These are phyloP conservation scores for apple (Malus domestica) DNA, from an alignment of 306 rosid species.

Conservation along the genomic window DNA sequence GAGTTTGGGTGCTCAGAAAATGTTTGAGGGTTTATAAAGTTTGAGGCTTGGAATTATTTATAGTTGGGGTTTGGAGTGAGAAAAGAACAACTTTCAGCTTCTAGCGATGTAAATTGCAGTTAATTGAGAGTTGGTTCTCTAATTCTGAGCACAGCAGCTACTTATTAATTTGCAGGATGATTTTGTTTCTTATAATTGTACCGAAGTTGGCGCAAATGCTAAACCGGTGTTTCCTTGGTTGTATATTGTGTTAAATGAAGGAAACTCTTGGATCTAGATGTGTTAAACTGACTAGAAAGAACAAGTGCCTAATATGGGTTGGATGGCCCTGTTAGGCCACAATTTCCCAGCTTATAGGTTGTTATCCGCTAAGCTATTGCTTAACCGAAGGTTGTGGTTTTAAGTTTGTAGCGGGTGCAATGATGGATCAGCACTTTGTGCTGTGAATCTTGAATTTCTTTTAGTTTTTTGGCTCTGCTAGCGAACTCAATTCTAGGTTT, in stretches of 20 bases:
- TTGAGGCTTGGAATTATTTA: neutral
- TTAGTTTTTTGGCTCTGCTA: neutral
- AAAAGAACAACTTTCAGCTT: neutral
- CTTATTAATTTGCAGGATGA: neutral
- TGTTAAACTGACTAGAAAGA: neutral
- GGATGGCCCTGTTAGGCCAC: neutral
- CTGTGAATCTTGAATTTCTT: neutral
- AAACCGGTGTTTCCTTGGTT: neutral
- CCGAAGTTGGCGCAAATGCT: neutral
- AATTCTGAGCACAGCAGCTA: neutral
- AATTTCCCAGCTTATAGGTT: neutral
- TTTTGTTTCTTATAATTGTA: neutral
- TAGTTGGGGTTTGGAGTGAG: neutral
- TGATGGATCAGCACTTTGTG: neutral
- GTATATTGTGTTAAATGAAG: neutral
- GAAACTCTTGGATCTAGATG: neutral
- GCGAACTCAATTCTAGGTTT: neutral
- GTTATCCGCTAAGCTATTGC: neutral
- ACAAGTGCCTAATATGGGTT: neutral
- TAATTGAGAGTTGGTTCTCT: neutral
- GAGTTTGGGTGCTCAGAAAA: constrained; percentile 7
- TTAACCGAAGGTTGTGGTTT: neutral
- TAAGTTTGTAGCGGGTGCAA: neutral
- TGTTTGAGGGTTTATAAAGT: neutral
- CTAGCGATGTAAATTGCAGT: neutral